Evolutionary conservation across 2,329 filamentous ascomycete genomes (phyloP).

Genomic region (Moelleriella libera): DNA sequence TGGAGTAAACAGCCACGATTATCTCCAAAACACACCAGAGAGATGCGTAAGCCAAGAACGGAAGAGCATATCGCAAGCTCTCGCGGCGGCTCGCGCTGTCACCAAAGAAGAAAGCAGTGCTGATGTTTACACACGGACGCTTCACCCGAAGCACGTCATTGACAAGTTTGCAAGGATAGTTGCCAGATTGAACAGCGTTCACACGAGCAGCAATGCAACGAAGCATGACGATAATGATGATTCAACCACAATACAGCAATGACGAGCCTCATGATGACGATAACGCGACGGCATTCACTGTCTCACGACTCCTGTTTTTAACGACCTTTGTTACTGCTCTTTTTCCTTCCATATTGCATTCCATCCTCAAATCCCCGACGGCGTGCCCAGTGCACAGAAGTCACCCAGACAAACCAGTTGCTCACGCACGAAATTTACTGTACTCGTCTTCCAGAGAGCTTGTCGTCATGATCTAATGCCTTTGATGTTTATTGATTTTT

Average conservation of each 20-base stretch:
- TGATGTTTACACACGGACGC: slow-evolving; percentile 82
- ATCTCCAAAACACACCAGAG: slow-evolving; percentile 50
- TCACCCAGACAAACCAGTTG: background rate
- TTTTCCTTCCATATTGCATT: background rate
- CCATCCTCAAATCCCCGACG: background rate
- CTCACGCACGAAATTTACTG: background rate
- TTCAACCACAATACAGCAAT: slow-evolving; percentile 17
- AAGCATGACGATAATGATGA: slow-evolving; percentile 22
- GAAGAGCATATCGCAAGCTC: slow-evolving; percentile 64
- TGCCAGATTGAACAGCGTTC: slow-evolving; percentile 50
- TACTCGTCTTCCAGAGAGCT: background rate
- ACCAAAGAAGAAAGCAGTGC: slow-evolving; percentile 57
- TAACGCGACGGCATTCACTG: background rate
- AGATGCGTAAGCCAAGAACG: slow-evolving; percentile 48
- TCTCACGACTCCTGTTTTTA: slow-evolving; percentile 1
- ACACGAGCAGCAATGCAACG: slow-evolving; percentile 28
- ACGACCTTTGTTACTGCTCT: slow-evolving; percentile 9
- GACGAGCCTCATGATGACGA: slow-evolving; percentile 22
- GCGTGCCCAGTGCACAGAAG: background rate
- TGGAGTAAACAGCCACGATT: slow-evolving; percentile 45
- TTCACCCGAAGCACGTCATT: slow-evolving; percentile 82
- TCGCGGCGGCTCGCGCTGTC: slow-evolving; percentile 62
- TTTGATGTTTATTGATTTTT: slow-evolving; percentile 1
- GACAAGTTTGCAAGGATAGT: slow-evolving; percentile 87
- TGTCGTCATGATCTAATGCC: slow-evolving; percentile 2